Percentiles rank a stretch among this genome's conserved stretches.
Evolutionary conservation across 768 basidiomycete genomes (phyloP).

Genomic region (Rossbeevera mucosa): DNA sequence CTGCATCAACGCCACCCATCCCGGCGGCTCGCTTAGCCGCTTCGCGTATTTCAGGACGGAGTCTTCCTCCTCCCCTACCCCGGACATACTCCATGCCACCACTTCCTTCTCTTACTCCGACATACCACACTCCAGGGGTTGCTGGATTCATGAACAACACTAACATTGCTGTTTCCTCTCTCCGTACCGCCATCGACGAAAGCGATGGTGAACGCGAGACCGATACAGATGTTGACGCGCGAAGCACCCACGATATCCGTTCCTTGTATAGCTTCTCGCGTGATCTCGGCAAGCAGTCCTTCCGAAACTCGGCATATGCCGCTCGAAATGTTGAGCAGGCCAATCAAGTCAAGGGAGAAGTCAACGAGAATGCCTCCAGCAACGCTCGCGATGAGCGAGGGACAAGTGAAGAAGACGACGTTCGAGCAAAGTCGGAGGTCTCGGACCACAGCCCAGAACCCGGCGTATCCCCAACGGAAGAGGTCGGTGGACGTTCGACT

Average conservation of each 20-base stretch:
- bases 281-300: conserved; percentile 25
- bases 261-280: conserved; percentile 33
- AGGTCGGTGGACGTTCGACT: conserved; percentile 14
- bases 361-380: conserved; percentile 12
- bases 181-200: conserved; percentile 33
- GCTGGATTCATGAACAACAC: conserved; percentile 33
- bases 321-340: conserved; percentile 19
- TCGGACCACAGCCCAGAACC: conserved; percentile 17
- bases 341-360: conserved; percentile 21
- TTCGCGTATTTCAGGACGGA: conserved; percentile 29
- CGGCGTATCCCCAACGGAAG: conserved; percentile 20
- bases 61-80: conserved; percentile 28
- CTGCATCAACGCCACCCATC: conserved; percentile 33
- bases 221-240: conserved; percentile 29
- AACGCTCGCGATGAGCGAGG: conserved; percentile 12
- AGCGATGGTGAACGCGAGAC: conserved; percentile 33
- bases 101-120: conserved; percentile 24
- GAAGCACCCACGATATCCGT: conserved; percentile 26
- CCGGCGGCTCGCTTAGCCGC: conserved; percentile 32
- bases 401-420: conserved; percentile 5
- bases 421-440: conserved; percentile 14
- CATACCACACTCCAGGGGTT: conserved; percentile 25
- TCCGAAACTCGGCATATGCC: conserved; percentile 23
- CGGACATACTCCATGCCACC: conserved; percentile 33
- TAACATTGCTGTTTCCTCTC: conserved; percentile 34